phyloP scores from a whole-genome alignment of 176 grass and related monocot species.

The Thalia dealbata region DNA sequence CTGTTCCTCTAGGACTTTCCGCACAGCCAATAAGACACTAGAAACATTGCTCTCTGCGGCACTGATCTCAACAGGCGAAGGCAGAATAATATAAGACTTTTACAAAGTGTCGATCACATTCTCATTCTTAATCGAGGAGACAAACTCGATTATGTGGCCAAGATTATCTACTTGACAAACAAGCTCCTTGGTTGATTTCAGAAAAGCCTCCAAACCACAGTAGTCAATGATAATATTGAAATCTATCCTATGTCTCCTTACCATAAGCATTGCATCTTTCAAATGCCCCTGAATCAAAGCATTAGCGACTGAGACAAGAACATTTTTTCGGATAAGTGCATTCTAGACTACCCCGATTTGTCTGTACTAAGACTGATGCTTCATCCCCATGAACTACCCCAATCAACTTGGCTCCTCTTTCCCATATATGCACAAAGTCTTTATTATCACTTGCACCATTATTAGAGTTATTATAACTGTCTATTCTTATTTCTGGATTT shows the following conservation, averaged over 20 bases:
- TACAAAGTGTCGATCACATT: slow-evolving; percentile 77
- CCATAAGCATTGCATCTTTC: slow-evolving; percentile 71
- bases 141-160: slow-evolving; percentile 81
- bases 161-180: slow-evolving; percentile 83
- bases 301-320: slow-evolving; percentile 80
- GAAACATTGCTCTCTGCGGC: slow-evolving; percentile 52
- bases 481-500: slow-evolving; percentile 30
- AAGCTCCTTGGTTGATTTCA: slow-evolving; percentile 61
- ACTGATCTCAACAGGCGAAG: slow-evolving; percentile 28
- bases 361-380: slow-evolving; percentile 87
- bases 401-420: slow-evolving; percentile 78
- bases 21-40: slow-evolving; percentile 55
- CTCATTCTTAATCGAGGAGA: slow-evolving; percentile 75
- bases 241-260: slow-evolving; percentile 92
- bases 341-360: slow-evolving; percentile 81
- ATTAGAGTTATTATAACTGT: slow-evolving; percentile 32
- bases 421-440: slow-evolving; percentile 73
- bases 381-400: slow-evolving; percentile 90
- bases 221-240: slow-evolving; percentile 86
- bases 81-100: slow-evolving; percentile 48
- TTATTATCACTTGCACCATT: slow-evolving; percentile 43
- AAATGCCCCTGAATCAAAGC: slow-evolving; percentile 70
- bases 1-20: slow-evolving; percentile 61
- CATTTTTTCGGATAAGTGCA: slow-evolving; percentile 84
- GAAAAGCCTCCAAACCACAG: slow-evolving; percentile 66